A percentile compares a stretch with the other conserved stretches of the same genome.
These are phyloP conservation scores for Teratosphaeriaceae sp. DNA, from an alignment of 2,329 filamentous ascomycete species.

Conservation along the genomic window DNA sequence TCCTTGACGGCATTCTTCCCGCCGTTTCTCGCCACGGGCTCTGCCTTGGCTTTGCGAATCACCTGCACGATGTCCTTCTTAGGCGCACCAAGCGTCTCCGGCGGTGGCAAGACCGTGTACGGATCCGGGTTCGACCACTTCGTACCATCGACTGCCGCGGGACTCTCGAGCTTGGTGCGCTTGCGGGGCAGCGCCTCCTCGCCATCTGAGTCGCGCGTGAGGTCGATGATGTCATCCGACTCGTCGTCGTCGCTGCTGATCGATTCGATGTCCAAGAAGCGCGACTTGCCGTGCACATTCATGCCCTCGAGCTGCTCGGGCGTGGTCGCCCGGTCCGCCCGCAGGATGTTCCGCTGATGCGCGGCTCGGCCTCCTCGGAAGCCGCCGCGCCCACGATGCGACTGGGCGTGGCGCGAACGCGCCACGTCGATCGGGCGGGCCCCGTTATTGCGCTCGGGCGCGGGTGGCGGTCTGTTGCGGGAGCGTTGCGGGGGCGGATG, in stretches of 20 bases:
- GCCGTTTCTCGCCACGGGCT: too few relatives aligned
- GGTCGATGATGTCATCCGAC: conserved; percentile 13
- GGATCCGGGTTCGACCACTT: conserved; percentile 97
- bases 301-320: conserved; percentile 42
- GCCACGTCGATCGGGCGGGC: conserved; percentile 1
- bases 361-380: conserved; percentile 28
- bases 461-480: conserved; percentile 4
- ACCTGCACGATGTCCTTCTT: conserved; percentile 83
- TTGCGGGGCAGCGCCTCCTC: conserved; percentile 24
- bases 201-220: conserved; percentile 11
- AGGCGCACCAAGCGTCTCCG: conserved; percentile 65
- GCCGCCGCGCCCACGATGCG: conserved; percentile 3
- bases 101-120: conserved; percentile 79
- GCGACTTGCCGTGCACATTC: conserved; percentile 29
- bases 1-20: conserved; percentile 30
- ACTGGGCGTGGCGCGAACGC: neutral
- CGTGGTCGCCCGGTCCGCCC: conserved; percentile 32
- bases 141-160: conserved; percentile 39
- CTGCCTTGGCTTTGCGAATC: conserved; percentile 89
- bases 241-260: conserved; percentile 30
- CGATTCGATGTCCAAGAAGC: conserved; percentile 38
- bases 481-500: conserved; percentile 11
- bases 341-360: conserved; percentile 39
- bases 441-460: neutral
- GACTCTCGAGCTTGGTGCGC: conserved; percentile 20